These are phyloP conservation scores for Blastocystis sp. DNA, from an alignment of 352 stramenopile species.

Conservation along the genomic window DNA sequence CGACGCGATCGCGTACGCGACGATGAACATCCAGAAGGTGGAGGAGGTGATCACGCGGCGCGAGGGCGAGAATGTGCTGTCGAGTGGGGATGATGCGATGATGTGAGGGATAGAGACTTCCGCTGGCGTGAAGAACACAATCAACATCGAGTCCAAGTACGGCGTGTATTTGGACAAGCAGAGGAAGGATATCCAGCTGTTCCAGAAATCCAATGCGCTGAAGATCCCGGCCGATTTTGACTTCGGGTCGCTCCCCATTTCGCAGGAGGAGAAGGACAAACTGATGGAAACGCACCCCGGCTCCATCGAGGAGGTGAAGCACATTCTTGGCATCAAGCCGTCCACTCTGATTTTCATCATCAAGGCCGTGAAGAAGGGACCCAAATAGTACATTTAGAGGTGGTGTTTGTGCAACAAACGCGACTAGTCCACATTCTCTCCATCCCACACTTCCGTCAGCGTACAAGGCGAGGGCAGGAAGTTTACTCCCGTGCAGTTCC, in stretches of 20 bases:
- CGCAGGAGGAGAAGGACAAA: slow-evolving; percentile 68
- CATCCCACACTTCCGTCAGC: slow-evolving; percentile 50
- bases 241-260: slow-evolving; percentile 62
- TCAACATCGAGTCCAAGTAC: slow-evolving; percentile 87
- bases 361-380: neutral
- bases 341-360: slow-evolving; percentile 67
- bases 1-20: slow-evolving; percentile 75
- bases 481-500: slow-evolving; percentile 7
- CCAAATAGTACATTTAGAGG: neutral
- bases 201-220: slow-evolving; percentile 86
- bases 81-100: neutral
- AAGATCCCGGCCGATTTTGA: slow-evolving; percentile 78
- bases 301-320: slow-evolving; percentile 67
- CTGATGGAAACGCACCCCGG: slow-evolving; percentile 22
- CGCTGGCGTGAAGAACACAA: slow-evolving; percentile 73
- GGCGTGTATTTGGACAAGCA: slow-evolving; percentile 86
- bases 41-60: slow-evolving; percentile 68
- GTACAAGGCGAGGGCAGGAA: slow-evolving; percentile 39
- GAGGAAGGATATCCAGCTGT: slow-evolving; percentile 90
- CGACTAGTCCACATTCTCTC: slow-evolving; percentile 48
- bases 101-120: neutral
- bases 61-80: slow-evolving; percentile 19
- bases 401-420: slow-evolving; percentile 32
- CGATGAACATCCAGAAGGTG: slow-evolving; percentile 70
- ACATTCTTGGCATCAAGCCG: slow-evolving; percentile 69